A percentile compares a stretch with the other conserved stretches of the same genome.
phyloP scores from a whole-genome alignment of 176 grass and related monocot species.

The Avena eriantha region DNA sequence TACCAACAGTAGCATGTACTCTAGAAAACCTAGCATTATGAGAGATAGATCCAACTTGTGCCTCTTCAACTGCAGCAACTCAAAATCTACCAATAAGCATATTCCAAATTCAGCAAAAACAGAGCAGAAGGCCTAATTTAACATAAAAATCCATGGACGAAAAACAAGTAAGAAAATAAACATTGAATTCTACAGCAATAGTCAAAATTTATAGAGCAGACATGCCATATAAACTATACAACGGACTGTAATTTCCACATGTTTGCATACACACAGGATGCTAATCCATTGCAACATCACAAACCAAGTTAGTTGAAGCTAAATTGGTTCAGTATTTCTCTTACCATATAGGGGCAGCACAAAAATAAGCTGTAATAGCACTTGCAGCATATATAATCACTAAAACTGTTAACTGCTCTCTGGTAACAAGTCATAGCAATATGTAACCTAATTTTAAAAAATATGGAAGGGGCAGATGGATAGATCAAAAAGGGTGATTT shows the following conservation, averaged over 20 bases:
- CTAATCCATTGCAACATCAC: too few species aligned
- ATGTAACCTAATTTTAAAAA: too few species aligned
- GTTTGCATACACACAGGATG: neutral
- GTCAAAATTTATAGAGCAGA: neutral
- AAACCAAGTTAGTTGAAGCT: neutral
- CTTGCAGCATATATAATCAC: too few species aligned
- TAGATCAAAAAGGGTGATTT: neutral
- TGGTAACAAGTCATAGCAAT: too few species aligned
- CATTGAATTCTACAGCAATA: neutral
- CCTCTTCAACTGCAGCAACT: constrained; percentile 54
- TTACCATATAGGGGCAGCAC: neutral
- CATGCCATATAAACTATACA: neutral
- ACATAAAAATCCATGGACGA: neutral
- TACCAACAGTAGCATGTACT: too few species aligned
- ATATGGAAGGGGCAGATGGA: neutral
- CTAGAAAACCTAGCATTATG: too few species aligned
- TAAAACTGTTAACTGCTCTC: too few species aligned
- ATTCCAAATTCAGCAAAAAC: neutral
- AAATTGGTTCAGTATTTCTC: neutral
- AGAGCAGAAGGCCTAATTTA: neutral
- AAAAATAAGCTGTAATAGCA: neutral
- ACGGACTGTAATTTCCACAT: neutral
- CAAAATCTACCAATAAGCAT: too few species aligned
- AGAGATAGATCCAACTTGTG: too few species aligned
- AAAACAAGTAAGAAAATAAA: neutral